Evolutionary conservation across 2,329 filamentous ascomycete genomes (phyloP), one percentile per base, ranked within the genome.

Genomic region (Neonectria neomacrospora): DNA sequence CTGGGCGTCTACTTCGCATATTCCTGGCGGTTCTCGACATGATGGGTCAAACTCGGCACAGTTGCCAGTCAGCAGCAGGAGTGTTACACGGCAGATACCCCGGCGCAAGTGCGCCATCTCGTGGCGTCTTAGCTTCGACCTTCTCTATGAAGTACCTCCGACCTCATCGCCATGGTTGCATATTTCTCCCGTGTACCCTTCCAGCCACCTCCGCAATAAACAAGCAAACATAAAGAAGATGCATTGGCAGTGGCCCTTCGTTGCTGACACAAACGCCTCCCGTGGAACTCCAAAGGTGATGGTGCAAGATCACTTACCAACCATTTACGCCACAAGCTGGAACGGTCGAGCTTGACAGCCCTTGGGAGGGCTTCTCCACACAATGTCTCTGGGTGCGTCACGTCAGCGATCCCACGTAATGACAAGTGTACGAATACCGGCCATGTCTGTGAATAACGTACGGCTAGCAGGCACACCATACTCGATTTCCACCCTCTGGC

Each of bases 221-320:
- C 50, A 45, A 48, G 47, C 51, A 47, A 50, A 28, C 44, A 34
- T 18, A n/a, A 52, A 20, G 51, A 32, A 55, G 42, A 34, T 44
- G 34, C 58, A 54, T 16, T 28, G 28, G 51, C 37, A 54, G 39
- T n/a, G 37, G 39, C 23, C 37, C 18, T 47, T 44, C 14, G 53
- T 44, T 14, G 47, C 54, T 61, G 39, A 55, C 58, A 61, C 53
- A 61, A 61, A 57, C n/a, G 54, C 41, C 53, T 52, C 42, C 54
- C 26, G 23, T 39, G 18, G 30, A 32, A 22, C 37, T 16, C 39
- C 30, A 26, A 32, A 20, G 44, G 18, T 26, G 30, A 52, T 63
- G 26, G 48, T 41, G 58, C 28, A 39, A 41, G 44, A 51, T 32
- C 37, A 11, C 39, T n/a, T 20, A 23, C 34, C 26, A 44, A 48